Percentiles rank a stretch among this genome's conserved stretches.
Evolutionary conservation across 192 early-diverging fungal genomes (phyloP).

Genomic region (Entomortierella lignicola): DNA sequence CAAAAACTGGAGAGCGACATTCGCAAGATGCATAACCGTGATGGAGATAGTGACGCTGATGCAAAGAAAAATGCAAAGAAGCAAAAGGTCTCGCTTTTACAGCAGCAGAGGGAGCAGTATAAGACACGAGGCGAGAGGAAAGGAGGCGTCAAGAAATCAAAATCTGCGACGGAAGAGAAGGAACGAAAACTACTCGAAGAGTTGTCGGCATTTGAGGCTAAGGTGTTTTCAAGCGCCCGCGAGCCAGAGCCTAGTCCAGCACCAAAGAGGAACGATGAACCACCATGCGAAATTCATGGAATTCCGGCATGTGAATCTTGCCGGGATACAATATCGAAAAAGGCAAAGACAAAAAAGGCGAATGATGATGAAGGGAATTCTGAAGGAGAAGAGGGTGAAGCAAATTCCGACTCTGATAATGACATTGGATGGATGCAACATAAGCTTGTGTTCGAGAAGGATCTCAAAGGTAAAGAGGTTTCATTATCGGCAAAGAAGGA

Average conservation of each 20-base stretch:
- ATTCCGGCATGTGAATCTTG: slow-evolving; percentile 80
- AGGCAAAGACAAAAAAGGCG: slow-evolving; percentile 17
- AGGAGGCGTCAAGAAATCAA: slow-evolving; percentile 29
- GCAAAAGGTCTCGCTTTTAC: slow-evolving; percentile 56
- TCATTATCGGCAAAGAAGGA: slow-evolving; percentile 61
- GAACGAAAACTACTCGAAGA: slow-evolving; percentile 56
- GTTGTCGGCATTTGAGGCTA: slow-evolving; percentile 68
- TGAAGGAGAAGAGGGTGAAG: slow-evolving; percentile 49
- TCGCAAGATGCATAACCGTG: slow-evolving; percentile 62
- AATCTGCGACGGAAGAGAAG: slow-evolving; percentile 22
- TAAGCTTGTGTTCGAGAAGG: slow-evolving; percentile 80
- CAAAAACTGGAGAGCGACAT: slow-evolving; percentile 76
- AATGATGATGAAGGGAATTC: slow-evolving; percentile 41
- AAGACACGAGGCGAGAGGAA: slow-evolving; percentile 46
- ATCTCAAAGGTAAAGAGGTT: slow-evolving; percentile 68
- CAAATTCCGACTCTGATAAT: slow-evolving; percentile 48
- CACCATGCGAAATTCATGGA: slow-evolving; percentile 75
- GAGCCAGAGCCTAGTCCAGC: slow-evolving; percentile 20
- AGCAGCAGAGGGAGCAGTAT: slow-evolving; percentile 63
- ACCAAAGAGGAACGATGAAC: slow-evolving; percentile 49
- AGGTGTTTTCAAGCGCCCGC: slow-evolving; percentile 48
- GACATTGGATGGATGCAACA: slow-evolving; percentile 83
- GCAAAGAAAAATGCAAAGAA: slow-evolving; percentile 52
- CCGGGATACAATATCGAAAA: slow-evolving; percentile 55
- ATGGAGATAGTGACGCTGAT: slow-evolving; percentile 27